phyloP scores from a whole-genome alignment of 1,284 basidiomycete genomes.

The Cystobasidium sp. region DNA sequence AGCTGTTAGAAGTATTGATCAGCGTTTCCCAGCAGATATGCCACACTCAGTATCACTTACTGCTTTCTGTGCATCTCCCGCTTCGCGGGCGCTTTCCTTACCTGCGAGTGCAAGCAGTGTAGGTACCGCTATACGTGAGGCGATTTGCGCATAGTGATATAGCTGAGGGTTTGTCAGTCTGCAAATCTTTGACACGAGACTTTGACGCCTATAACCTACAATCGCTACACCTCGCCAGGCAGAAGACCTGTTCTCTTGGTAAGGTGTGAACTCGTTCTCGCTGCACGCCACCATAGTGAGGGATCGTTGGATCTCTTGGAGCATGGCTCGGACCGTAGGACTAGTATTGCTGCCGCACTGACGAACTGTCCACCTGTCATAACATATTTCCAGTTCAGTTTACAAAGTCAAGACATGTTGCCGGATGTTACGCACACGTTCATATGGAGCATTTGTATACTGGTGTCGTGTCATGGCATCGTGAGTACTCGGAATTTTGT shows the following conservation, averaged over 20 bases:
- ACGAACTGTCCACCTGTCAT: conserved; percentile 12
- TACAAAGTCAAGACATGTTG: neutral
- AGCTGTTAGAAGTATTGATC: neutral
- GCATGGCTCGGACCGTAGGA: neutral
- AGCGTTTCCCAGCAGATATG: no score
- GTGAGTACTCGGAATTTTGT: neutral
- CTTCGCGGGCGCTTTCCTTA: conserved; percentile 12
- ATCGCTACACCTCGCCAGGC: conserved; percentile 21
- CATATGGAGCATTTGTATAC: conserved; percentile 24
- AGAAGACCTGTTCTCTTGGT: neutral
- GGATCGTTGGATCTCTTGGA: conserved; percentile 5
- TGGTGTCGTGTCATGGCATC: neutral
- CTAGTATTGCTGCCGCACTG: conserved; percentile 15
- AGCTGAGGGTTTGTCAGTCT: neutral
- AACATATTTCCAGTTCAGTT: neutral
- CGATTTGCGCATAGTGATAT: conserved; percentile 13
- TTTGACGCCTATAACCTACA: neutral
- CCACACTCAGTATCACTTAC: neutral
- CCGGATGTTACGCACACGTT: neutral
- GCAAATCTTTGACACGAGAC: neutral
- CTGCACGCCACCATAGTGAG: conserved; percentile 15
- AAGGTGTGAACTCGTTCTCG: conserved; percentile 14
- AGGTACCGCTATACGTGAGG: conserved; percentile 8
- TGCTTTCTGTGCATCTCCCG: neutral
- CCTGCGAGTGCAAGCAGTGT: conserved; percentile 11